Evolutionary conservation across 164 flowering plant genomes (phyloP), one percentile per base, ranked within the genome.

Genomic region (Chimonanthus praecox): DNA sequence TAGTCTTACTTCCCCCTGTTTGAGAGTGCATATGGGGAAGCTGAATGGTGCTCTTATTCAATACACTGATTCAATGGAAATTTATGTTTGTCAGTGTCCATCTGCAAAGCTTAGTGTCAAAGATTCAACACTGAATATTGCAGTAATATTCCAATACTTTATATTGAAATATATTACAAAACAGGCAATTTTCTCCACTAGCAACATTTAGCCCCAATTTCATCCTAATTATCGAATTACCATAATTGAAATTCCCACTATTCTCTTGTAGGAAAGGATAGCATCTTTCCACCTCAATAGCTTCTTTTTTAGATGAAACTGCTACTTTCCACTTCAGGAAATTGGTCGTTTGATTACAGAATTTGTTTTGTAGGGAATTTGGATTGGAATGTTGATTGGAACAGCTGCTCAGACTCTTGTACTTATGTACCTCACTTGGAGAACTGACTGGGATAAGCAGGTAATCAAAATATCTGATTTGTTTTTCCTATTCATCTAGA

Each of bases 361-460:
- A 13, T 7, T 13, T 48, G n/a, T 49, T 73, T 65, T 44, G 66
- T 8, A 85, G 88, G 86, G 88, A 3, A 75, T 85, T 58, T 85
- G 88, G 88, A 81, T 83, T 49, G 88, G 86, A 62, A 85, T 85
- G 86, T 33, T 83, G 21, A 3, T 82, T 67, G 86, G 86, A 6
- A 81, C 82, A 15, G 49, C 77, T 21, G 71, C 77, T 48, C 86
- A 85, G 71, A 82, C 86, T 20, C 15, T 82, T 47, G 77, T 79
- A 4, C 83, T 83, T 3, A 15, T 78, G n/a, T 50, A 65, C 67
- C 71, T 83, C 33, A 83, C 86, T 0, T 79, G 69, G 67, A 85
- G 72, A 69, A 85, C 88, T 54, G 84, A 85, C 64, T 85, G 88
- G 88, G 83, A 85, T 48, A 78, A 80, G 33, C 84, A 83, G 86